Evolutionary conservation across 108 stramenopile species (phyloP), one percentile per base, ranked within the genome.

Genomic region (Conticribra weissflogii): DNA sequence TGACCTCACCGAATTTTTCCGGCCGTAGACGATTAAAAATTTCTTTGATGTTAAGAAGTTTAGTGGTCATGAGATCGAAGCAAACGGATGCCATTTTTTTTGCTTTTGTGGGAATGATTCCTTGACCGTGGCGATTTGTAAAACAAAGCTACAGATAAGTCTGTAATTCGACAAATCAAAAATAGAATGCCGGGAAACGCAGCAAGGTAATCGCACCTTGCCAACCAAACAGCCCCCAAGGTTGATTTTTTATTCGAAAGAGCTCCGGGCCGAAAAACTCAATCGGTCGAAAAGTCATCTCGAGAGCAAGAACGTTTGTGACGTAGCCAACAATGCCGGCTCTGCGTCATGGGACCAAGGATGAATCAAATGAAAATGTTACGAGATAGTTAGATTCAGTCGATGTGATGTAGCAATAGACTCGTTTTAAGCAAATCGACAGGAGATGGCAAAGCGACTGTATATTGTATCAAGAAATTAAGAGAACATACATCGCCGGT

Each of bases 221-320:
- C 86, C 80, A 75, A 24, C 95, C 95, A 56, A 96, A 85, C 29
- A 95, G 67, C n/a, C 93, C 93, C 81, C 91, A 88, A 17, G 96
- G 95, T 81, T 96, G 89, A 63, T 89, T 77, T 19, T 82, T 72
- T 9, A 89, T 59, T 8, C 95, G 89, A 56, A 87, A 85, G 4
- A 93, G 48, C 54, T 84, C 74, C 59, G 90, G 78, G 3, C 97
- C 97, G 54, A 81, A 74, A 62, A 86, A 96, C 78, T 97, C 96
- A 19, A 97, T 57, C 2, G 97, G 96, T 53, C 80, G 85, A 68
- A 97, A 96, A 7, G 95, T 97, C 93, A 97, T 89, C 82, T 96
- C 79, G 16, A 97, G 67, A 1, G 97, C 96, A 21, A 97, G 63
- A 44, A 93, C 90, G 65, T 97, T 97, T 30, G 96, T 97, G 18